These are phyloP conservation scores for Nakazawaea ambrosiae DNA, from an alignment of 805 yeast genomes.

Conservation along the genomic window DNA sequence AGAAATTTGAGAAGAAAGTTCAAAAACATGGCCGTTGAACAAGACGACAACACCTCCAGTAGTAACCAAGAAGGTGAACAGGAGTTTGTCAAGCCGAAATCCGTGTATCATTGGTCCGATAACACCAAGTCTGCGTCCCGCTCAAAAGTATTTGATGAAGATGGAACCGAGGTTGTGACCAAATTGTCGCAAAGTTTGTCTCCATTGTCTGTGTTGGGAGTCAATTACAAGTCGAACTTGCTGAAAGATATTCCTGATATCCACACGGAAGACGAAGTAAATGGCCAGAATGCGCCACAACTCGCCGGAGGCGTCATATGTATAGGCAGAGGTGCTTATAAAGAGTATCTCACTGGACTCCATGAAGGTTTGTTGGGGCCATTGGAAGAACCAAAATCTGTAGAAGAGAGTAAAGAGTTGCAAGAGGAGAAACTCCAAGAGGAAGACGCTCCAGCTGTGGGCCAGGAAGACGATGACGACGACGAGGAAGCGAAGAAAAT, in stretches of 20 bases:
- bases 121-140: conserved; percentile 11
- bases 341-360: conserved; percentile 83
- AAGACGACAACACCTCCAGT: conserved; percentile 11
- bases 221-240: conserved; percentile 32
- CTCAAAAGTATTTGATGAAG: conserved; percentile 5
- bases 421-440: conserved; percentile 2
- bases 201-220: conserved; percentile 48
- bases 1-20: conserved; percentile 56
- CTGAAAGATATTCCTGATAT: conserved; percentile 18
- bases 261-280: conserved; percentile 36
- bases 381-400: conserved; percentile 35
- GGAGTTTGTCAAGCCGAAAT: conserved; percentile 5
- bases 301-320: conserved; percentile 83
- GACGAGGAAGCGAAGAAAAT: conserved; percentile 23
- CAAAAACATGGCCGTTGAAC: conserved; percentile 14
- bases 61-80: neutral
- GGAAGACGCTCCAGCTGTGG: conserved; percentile 29
- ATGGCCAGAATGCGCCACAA: conserved; percentile 23
- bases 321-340: conserved; percentile 92
- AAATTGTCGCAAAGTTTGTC: conserved; percentile 3
- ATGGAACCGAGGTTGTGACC: conserved; percentile 2
- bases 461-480: conserved; percentile 18
- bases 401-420: conserved; percentile 8
- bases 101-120: conserved; percentile 9
- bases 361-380: conserved; percentile 97